Percentiles rank a stretch among this genome's conserved stretches.
Conservation (phyloP, 116 monocot genomes). For the Dioscorea cayenensis region DNA sequence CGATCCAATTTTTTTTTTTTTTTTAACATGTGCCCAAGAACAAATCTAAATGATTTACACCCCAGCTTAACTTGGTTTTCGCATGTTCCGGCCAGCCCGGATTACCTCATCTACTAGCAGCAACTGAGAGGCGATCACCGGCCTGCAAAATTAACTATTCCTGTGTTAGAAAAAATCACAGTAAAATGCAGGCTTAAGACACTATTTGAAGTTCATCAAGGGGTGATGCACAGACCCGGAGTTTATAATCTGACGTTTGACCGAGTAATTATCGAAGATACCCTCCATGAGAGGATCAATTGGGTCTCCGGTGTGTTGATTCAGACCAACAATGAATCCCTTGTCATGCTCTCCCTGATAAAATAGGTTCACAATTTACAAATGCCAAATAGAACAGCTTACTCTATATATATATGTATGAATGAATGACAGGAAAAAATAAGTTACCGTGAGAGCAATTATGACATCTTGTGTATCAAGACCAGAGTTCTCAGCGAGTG, state of each 20-base stretch:
- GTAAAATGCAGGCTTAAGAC: neutral
- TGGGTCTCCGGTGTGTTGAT: slow-evolving; percentile 74
- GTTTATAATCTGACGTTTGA: slow-evolving; percentile 93
- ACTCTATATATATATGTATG: neutral
- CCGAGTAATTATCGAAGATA: slow-evolving; percentile 92
- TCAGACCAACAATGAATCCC: slow-evolving; percentile 81
- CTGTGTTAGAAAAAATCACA: too few relatives aligned
- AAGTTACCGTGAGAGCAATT: slow-evolving; percentile 64
- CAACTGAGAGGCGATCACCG: slow-evolving; percentile 91
- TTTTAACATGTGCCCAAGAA: too few relatives aligned
- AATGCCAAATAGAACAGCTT: neutral
- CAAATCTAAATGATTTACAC: neutral
- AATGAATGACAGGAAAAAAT: neutral
- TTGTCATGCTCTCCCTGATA: slow-evolving; percentile 80
- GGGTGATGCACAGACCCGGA: slow-evolving; percentile 45
- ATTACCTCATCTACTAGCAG: slow-evolving; percentile 97
- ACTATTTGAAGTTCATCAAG: neutral
- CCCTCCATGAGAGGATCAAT: slow-evolving; percentile 95
- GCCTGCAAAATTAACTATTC: slow-evolving; percentile 37
- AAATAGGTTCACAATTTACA: neutral
- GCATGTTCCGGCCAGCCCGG: slow-evolving; percentile 95
- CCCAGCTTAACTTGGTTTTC: slow-evolving; percentile 58
- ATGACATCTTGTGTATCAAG: slow-evolving; percentile 97
- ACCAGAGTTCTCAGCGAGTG: slow-evolving; percentile 93
- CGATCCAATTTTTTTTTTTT: too few relatives aligned